phyloP scores from a whole-genome alignment of 768 basidiomycete genomes.

The Holtermannia corniformis region DNA sequence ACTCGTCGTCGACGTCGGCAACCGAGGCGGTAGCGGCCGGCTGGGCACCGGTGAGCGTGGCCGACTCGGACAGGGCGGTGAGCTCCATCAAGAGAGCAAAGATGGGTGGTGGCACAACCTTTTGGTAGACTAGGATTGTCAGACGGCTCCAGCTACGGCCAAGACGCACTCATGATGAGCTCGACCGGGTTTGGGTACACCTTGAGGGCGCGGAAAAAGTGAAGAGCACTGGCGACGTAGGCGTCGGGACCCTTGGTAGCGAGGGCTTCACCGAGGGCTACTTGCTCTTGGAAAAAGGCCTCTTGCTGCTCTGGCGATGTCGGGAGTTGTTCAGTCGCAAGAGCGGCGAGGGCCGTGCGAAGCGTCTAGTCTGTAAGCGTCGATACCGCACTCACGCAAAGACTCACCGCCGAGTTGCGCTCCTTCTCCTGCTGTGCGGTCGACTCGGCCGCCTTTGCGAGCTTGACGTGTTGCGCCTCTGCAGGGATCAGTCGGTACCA shows the following conservation, averaged over 20 bases:
- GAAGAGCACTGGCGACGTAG: slow-evolving; percentile 69
- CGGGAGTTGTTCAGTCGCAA: slow-evolving; percentile 59
- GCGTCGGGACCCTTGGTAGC: slow-evolving; percentile 64
- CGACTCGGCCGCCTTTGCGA: slow-evolving; percentile 56
- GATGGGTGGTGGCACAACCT: slow-evolving; percentile 63
- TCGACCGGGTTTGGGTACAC: slow-evolving; percentile 94
- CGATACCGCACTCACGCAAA: neutral
- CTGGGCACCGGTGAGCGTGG: slow-evolving; percentile 2
- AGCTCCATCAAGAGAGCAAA: slow-evolving; percentile 49
- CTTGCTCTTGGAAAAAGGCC: slow-evolving; percentile 81
- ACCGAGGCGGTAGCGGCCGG: slow-evolving; percentile 14
- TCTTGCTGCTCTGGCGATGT: slow-evolving; percentile 67
- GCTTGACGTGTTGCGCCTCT: slow-evolving; percentile 91
- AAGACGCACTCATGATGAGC: slow-evolving; percentile 59
- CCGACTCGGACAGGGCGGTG: slow-evolving; percentile 65
- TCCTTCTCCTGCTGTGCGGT: slow-evolving; percentile 34
- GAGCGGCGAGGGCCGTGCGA: slow-evolving; percentile 40
- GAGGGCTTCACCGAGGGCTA: slow-evolving; percentile 77
- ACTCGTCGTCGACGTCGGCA: slow-evolving; percentile 28
- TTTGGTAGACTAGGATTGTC: slow-evolving; percentile 57
- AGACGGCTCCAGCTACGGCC: neutral
- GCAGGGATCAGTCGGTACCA: neutral
- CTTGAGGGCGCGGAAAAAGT: slow-evolving; percentile 85
- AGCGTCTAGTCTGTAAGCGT: slow-evolving; percentile 10
- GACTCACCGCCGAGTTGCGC: slow-evolving; percentile 44